Percentiles rank a stretch among this genome's conserved stretches.
phyloP scores from a whole-genome alignment of 139 green algal genomes.

The Chlorella sp. region DNA sequence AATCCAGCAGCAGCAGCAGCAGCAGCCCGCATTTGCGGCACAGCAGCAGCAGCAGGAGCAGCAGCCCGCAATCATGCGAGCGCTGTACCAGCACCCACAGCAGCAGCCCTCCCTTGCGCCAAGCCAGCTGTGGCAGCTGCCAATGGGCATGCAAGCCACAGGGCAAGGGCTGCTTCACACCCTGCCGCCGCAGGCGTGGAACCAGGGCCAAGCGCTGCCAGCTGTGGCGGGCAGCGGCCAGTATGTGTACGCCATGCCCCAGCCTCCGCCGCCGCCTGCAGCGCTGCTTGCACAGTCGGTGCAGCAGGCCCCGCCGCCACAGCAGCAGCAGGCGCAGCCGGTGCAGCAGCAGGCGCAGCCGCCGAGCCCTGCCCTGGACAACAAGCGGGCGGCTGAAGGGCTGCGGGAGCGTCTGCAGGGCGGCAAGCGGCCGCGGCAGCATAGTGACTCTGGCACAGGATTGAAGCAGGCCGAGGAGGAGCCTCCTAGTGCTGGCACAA shows the following conservation, averaged over 20 bases:
- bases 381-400: constrained; percentile 25
- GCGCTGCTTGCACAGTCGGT: background rate
- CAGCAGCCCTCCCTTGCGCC: background rate
- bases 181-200: background rate
- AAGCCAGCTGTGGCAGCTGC: background rate
- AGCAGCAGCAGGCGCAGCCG: background rate
- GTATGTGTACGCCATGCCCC: background rate
- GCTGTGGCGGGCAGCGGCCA: too few relatives aligned
- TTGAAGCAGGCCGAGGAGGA: too few relatives aligned
- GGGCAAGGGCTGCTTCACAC: too few relatives aligned
- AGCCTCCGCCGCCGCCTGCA: background rate
- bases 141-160: background rate
- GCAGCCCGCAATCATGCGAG: background rate
- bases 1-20: background rate
- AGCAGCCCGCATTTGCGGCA: background rate
- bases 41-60: background rate
- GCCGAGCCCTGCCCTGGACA: background rate
- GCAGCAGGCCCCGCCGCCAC: background rate
- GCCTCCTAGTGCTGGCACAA: background rate
- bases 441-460: too few relatives aligned
- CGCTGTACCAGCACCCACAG: background rate
- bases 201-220: background rate
- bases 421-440: background rate
- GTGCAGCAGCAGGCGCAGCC: background rate
- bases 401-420: constrained; percentile 2